Evolutionary conservation across 164 flowering plant genomes (phyloP), one percentile per base, ranked within the genome.

Genomic region (Santalum album): DNA sequence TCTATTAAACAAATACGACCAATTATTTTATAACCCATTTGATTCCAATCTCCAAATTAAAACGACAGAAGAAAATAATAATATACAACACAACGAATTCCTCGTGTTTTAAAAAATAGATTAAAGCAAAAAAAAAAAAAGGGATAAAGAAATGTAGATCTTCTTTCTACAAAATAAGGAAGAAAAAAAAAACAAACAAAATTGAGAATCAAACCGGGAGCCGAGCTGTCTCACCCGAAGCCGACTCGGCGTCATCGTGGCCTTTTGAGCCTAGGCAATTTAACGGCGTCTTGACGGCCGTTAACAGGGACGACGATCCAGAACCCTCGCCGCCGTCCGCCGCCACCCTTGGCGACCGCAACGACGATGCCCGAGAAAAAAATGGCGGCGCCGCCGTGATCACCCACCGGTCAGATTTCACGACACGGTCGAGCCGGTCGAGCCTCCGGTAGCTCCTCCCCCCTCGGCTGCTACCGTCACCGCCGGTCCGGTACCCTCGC

Each of bases 381-480:
- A 83, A 80, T 14, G 86, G 68, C 12, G 87, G 87, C 12, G 69
- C 60, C 63, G 54, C 64, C 1, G 72, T 52, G 53, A 82, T 76
- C 0, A 55, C 64, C 89, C 87, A 84, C 62, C 85, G 72, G 44
- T 86, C 90, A 7, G 86, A 77, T 43, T 62, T 69, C 6, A 23
- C 50, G 27, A 18, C n/a, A 55, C 54, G 56, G 52, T 70, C 75
- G 42, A 58, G 22, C 50, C 71, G 49, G 36, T 58, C 65, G 1
- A 72, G 18, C 63, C 71, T 12, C 63, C 66, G 59, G 45, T 56
- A 36, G 18, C 24, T 49, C 16, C 19, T 26, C 63, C 51, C 61
- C 38, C 77, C 72, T 25, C 80, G 40, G 11, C 71, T 62, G 20
- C 81, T 73, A 1, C 76, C 74, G 16, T 68, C 77, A 0, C 64